phyloP scores from a whole-genome alignment of 192 early-diverging fungal genomes.

The Bifiguratus adelaidae region DNA sequence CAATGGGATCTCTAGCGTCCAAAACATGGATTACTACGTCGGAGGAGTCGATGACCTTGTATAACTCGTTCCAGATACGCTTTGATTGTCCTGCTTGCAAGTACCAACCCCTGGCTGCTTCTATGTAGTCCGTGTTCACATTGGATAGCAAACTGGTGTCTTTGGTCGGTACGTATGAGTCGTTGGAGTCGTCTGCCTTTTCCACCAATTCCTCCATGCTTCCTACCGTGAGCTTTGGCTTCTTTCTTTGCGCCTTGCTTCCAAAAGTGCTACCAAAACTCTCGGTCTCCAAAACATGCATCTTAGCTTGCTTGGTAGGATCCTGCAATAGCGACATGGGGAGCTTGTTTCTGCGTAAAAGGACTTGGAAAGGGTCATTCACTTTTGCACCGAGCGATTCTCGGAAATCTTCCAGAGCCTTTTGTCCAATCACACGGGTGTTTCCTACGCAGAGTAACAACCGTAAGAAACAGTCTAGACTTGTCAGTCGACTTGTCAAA shows the following conservation, averaged over 20 bases:
- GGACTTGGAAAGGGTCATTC: constrained; percentile 93
- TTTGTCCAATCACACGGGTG: constrained; percentile 92
- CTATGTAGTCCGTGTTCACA: constrained; percentile 54
- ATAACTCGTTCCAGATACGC: constrained; percentile 98
- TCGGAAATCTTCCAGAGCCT: constrained; percentile 86
- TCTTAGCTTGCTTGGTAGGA: constrained; percentile 52
- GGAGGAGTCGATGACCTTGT: constrained; percentile 97
- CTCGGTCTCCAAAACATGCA: constrained; percentile 95
- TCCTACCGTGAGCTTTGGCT: constrained; percentile 71
- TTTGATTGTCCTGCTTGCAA: constrained; percentile 91
- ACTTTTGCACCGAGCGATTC: constrained; percentile 77
- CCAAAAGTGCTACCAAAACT: constrained; percentile 90
- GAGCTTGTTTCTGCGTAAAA: constrained; percentile 89
- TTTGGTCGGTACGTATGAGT: constrained; percentile 27
- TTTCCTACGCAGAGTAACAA: constrained; percentile 46
- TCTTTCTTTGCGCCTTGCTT: constrained; percentile 88
- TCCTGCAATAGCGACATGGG: constrained; percentile 89
- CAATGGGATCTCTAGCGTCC: constrained; percentile 96
- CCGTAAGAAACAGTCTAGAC: neutral
- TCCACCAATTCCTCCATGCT: constrained; percentile 72
- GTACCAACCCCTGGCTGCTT: constrained; percentile 76
- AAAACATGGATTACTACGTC: constrained; percentile 94
- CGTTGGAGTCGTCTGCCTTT: constrained; percentile 52
- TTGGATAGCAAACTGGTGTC: constrained; percentile 73
- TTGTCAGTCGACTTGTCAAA: neutral